phyloP scores from a whole-genome alignment of 2,329 filamentous ascomycete genomes.

The Myriosclerotinia curreyana region DNA sequence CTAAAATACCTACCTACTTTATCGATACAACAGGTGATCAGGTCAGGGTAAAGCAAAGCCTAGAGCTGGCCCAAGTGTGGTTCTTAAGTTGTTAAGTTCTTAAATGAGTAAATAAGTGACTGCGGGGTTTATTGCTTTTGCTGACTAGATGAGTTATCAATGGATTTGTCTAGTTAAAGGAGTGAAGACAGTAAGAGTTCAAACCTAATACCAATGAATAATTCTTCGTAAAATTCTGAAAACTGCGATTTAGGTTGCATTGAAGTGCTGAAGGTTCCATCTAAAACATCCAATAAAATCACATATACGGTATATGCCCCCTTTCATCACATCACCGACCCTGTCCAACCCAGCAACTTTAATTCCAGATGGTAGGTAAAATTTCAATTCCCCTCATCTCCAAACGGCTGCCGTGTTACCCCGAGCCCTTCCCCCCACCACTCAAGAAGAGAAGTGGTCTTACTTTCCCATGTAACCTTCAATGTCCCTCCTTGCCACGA shows the following conservation, averaged over 20 bases:
- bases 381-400: conserved; percentile 16
- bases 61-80: conserved; percentile 17
- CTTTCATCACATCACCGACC: neutral
- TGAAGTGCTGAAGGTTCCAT: neutral
- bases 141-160: neutral
- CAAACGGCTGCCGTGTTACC: conserved; percentile 22
- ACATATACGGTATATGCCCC: too few species aligned
- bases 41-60: conserved; percentile 15
- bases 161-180: neutral
- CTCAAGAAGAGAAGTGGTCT: conserved; percentile 18
- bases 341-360: conserved; percentile 3
- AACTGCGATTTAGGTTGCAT: neutral
- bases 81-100: neutral
- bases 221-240: too few species aligned
- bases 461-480: neutral
- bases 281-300: conserved; percentile 1
- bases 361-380: neutral
- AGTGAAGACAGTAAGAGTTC: too few species aligned
- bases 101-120: conserved; percentile 5
- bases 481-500: conserved; percentile 10
- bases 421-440: conserved; percentile 1
- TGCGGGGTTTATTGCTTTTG: conserved; percentile 13
- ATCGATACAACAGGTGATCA: conserved; percentile 2
- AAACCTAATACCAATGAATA: too few species aligned
- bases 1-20: neutral